Evolutionary conservation across 371 early-diverging fungal species (phyloP).

Genomic region (Mucor lusitanicus): DNA sequence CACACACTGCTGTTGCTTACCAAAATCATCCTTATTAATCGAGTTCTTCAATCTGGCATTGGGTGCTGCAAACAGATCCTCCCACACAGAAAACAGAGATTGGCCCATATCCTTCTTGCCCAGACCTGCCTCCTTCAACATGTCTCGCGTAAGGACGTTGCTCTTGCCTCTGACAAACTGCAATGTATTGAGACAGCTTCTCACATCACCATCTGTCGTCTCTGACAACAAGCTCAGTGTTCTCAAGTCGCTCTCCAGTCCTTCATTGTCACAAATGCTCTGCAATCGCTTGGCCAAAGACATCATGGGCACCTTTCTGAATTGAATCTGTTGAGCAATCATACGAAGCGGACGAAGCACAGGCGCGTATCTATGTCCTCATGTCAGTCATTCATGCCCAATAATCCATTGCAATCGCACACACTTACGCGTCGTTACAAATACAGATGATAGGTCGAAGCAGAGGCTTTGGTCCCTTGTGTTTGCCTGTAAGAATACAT

Average conservation of each 20-base stretch:
- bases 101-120: conserved; percentile 85
- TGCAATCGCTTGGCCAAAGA: conserved; percentile 76
- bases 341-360: conserved; percentile 83
- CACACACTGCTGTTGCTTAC: conserved; percentile 3
- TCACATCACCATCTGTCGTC: conserved; percentile 82
- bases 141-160: conserved; percentile 54
- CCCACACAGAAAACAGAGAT: conserved; percentile 80
- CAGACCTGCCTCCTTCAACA: conserved; percentile 55
- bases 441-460: conserved; percentile 96
- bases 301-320: conserved; percentile 69
- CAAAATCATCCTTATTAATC: conserved; percentile 10
- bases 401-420: no score
- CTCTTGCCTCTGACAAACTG: conserved; percentile 65
- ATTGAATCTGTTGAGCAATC: conserved; percentile 71
- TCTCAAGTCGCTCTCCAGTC: conserved; percentile 72
- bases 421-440: conserved; percentile 91
- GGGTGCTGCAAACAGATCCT: conserved; percentile 67
- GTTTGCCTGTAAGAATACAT: conserved; percentile 13
- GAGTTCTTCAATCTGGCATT: conserved; percentile 29
- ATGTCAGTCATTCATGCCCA: not conserved
- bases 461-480: conserved; percentile 48
- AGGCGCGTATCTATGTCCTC: conserved; percentile 71
- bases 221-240: conserved; percentile 77
- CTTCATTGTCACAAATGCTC: conserved; percentile 82
- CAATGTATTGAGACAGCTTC: conserved; percentile 84